Evolutionary conservation across 2,329 filamentous ascomycete species (phyloP).

Genomic region (Aspergillus clavatus): DNA sequence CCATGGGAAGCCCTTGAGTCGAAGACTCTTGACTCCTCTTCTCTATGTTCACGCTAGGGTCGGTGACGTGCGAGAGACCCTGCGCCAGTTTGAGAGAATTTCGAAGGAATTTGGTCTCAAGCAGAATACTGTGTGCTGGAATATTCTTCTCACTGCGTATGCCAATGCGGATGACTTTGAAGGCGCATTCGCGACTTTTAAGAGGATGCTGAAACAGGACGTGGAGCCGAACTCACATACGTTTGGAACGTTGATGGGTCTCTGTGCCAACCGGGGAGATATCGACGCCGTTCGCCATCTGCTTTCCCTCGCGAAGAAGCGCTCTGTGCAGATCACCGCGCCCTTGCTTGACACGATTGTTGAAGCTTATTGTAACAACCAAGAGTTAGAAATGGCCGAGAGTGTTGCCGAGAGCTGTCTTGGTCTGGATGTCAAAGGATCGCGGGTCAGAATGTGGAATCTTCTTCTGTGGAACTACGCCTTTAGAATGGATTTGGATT

Average conservation of each 20-base stretch:
- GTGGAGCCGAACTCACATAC: conserved; percentile 58
- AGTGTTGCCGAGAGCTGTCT: conserved; percentile 55
- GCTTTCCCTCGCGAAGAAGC: conserved; percentile 57
- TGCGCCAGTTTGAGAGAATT: conserved; percentile 61
- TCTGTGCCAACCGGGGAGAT: conserved; percentile 68
- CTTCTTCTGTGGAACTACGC: conserved; percentile 67
- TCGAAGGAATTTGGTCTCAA: conserved; percentile 49
- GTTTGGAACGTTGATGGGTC: conserved; percentile 68
- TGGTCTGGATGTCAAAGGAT: conserved; percentile 46
- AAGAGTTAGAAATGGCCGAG: conserved; percentile 52
- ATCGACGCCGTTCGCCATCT: conserved; percentile 63
- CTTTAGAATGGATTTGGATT: conserved; percentile 53
- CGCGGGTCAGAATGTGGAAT: conserved; percentile 70
- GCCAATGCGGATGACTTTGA: conserved; percentile 61
- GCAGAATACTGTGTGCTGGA: conserved; percentile 64
- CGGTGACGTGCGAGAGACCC: conserved; percentile 58
- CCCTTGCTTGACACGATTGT: conserved; percentile 63
- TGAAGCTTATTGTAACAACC: conserved; percentile 60
- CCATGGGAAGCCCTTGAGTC: conserved; percentile 32
- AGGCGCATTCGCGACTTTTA: conserved; percentile 61
- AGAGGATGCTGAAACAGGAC: conserved; percentile 49
- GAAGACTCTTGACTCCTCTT: conserved; percentile 48
- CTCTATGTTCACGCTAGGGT: conserved; percentile 67
- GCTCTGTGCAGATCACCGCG: conserved; percentile 47
- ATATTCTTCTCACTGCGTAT: conserved; percentile 69